These are phyloP conservation scores for Talaromyces ruber DNA, from an alignment of 495 filamentous ascomycete genomes.

Conservation along the genomic window DNA sequence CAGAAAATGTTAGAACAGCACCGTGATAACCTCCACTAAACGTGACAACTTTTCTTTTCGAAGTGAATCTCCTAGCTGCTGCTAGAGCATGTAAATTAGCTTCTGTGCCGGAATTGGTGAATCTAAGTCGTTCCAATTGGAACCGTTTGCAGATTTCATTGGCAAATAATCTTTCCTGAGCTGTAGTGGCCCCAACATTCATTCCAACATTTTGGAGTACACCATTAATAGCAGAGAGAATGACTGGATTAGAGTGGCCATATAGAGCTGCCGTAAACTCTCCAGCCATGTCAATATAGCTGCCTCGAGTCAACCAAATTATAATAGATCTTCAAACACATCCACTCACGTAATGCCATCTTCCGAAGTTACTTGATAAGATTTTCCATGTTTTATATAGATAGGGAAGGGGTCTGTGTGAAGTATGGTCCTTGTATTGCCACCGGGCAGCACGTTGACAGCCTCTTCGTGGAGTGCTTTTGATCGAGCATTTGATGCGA, in stretches of 20 bases:
- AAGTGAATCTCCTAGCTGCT: constrained; percentile 31
- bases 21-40: constrained; percentile 50
- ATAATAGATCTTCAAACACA: not conserved
- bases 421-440: constrained; percentile 52
- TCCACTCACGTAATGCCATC: not conserved
- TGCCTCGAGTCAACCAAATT: not conserved
- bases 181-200: constrained; percentile 30
- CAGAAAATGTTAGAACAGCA: constrained; percentile 11
- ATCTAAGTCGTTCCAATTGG: constrained; percentile 34
- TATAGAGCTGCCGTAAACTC: constrained; percentile 47
- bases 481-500: not conserved
- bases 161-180: constrained; percentile 31
- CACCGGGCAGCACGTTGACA: constrained; percentile 36
- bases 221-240: constrained; percentile 27
- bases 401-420: constrained; percentile 49
- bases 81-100: constrained; percentile 41
- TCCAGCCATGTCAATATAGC: constrained; percentile 32
- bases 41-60: constrained; percentile 32
- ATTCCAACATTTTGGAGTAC: constrained; percentile 27
- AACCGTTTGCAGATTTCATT: constrained; percentile 32
- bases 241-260: constrained; percentile 40
- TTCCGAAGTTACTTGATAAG: not conserved
- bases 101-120: constrained; percentile 47
- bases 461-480: not conserved
- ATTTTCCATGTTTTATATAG: constrained; percentile 13